These are phyloP conservation scores for Cenococcum geophilum DNA, from an alignment of 495 filamentous ascomycete genomes.

Conservation along the genomic window DNA sequence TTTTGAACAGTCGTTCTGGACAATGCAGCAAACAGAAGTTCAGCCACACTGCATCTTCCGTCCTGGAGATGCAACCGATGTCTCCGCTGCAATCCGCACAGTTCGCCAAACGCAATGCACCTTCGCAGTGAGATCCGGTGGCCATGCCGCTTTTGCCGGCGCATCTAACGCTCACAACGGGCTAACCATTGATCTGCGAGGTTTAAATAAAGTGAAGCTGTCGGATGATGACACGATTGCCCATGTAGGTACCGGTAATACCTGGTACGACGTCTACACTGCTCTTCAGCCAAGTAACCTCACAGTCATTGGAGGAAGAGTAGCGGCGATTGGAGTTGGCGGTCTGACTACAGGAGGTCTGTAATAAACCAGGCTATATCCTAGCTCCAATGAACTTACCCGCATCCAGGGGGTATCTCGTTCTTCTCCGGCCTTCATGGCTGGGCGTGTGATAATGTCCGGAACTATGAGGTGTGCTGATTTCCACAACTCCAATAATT, in stretches of 20 bases:
- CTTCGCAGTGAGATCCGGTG: conserved; percentile 37
- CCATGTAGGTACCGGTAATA: conserved; percentile 4
- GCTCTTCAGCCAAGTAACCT: conserved; percentile 3
- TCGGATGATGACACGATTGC: conserved; percentile 5
- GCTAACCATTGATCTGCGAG: conserved; percentile 33
- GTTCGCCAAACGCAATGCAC: not conserved
- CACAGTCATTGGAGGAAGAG: conserved; percentile 5
- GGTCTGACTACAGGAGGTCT: conserved; percentile 3
- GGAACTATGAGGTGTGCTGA: conserved; percentile 41
- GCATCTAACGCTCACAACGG: conserved; percentile 34
- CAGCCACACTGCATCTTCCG: not conserved
- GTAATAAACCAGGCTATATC: not conserved
- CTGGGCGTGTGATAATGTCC: conserved; percentile 48
- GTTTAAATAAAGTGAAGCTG: conserved; percentile 19
- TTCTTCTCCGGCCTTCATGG: conserved; percentile 46
- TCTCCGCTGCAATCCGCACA: not conserved
- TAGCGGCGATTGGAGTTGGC: conserved; percentile 42
- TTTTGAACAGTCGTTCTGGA: not conserved
- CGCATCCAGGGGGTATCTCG: conserved; percentile 41
- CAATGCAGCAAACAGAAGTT: not conserved
- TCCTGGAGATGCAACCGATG: not conserved
- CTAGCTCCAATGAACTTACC: not conserved
- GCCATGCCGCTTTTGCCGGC: conserved; percentile 30
- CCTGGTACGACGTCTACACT: conserved; percentile 15
- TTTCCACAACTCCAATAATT: too few relatives aligned